These are phyloP conservation scores for Trametes cingulata DNA, from an alignment of 768 basidiomycete genomes.

Conservation along the genomic window DNA sequence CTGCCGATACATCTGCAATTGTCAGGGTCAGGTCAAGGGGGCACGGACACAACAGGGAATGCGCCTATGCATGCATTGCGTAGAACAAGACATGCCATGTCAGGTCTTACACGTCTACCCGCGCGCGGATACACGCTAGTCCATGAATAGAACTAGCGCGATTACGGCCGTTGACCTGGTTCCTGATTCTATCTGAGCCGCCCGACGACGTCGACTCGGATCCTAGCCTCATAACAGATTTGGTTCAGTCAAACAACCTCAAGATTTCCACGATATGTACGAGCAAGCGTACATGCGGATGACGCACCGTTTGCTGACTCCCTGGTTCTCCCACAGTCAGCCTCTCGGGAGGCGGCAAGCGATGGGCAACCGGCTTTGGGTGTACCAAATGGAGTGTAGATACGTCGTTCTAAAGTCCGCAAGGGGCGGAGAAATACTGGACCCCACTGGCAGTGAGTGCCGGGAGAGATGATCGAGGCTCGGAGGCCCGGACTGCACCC, in stretches of 20 bases:
- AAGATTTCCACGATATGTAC: constrained; percentile 1
- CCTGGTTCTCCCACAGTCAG: neutral
- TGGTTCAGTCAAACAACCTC: constrained; percentile 15
- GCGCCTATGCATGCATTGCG: neutral
- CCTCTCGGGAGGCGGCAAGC: neutral
- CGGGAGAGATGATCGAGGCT: neutral
- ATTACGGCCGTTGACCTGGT: neutral
- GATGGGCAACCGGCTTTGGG: neutral
- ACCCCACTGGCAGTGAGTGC: neutral
- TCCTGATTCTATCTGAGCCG: constrained; percentile 6
- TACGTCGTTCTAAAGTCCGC: neutral
- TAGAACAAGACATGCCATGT: constrained; percentile 10
- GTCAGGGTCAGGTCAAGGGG: constrained; percentile 7
- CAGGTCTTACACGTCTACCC: neutral
- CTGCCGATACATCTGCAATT: neutral
- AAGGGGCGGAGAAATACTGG: neutral
- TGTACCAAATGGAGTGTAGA: constrained; percentile 3
- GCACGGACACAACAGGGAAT: neutral
- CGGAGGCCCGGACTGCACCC: neutral
- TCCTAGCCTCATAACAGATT: constrained; percentile 1
- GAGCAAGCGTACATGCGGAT: neutral
- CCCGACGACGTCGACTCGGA: constrained; percentile 1
- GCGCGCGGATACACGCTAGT: neutral
- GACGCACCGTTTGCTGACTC: constrained; percentile 9
- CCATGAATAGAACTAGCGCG: constrained; percentile 4